A percentile compares a stretch with the other conserved stretches of the same genome.
Conservation (phyloP, 2,329 filamentous ascomycete genomes). For the Rhexocercosporidium sp. region DNA sequence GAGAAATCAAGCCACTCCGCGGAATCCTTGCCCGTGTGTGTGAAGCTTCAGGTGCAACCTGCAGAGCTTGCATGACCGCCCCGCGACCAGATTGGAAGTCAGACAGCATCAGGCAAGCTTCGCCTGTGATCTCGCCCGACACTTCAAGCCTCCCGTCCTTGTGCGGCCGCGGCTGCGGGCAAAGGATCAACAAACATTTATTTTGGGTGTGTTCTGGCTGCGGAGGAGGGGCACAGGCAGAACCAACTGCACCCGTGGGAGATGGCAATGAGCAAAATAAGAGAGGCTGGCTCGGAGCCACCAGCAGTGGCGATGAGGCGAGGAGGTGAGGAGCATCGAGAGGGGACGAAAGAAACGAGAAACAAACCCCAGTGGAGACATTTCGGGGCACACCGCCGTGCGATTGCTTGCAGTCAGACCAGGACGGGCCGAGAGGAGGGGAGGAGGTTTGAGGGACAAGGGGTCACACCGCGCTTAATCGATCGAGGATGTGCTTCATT, state of each 20-base stretch:
- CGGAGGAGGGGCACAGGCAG: slow-evolving; percentile 22
- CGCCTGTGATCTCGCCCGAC: slow-evolving; percentile 1
- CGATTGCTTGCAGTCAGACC: slow-evolving; percentile 13
- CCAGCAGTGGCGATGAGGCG: neutral
- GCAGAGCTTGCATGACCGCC: slow-evolving; percentile 22
- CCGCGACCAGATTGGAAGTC: slow-evolving; percentile 3
- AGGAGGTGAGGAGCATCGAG: neutral
- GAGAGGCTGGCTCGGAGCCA: slow-evolving; percentile 1
- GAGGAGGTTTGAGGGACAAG: neutral
- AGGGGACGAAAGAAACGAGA: slow-evolving; percentile 15
- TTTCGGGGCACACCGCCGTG: slow-evolving; percentile 8
- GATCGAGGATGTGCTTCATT: slow-evolving; percentile 12
- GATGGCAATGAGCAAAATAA: neutral
- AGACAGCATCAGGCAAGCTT: neutral
- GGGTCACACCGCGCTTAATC: slow-evolving; percentile 28
- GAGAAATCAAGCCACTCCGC: slow-evolving; percentile 35
- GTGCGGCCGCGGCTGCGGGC: neutral
- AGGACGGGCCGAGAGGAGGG: neutral
- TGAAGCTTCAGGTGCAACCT: slow-evolving; percentile 24
- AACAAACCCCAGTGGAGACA: neutral
- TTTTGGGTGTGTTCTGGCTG: slow-evolving; percentile 17
- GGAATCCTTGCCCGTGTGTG: slow-evolving; percentile 21
- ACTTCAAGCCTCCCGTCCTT: slow-evolving; percentile 12
- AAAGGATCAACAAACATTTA: slow-evolving; percentile 17
- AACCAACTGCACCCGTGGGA: slow-evolving; percentile 9